These are phyloP conservation scores for Aspergillus hortae DNA, from an alignment of 2,329 filamentous ascomycete genomes.

Conservation along the genomic window DNA sequence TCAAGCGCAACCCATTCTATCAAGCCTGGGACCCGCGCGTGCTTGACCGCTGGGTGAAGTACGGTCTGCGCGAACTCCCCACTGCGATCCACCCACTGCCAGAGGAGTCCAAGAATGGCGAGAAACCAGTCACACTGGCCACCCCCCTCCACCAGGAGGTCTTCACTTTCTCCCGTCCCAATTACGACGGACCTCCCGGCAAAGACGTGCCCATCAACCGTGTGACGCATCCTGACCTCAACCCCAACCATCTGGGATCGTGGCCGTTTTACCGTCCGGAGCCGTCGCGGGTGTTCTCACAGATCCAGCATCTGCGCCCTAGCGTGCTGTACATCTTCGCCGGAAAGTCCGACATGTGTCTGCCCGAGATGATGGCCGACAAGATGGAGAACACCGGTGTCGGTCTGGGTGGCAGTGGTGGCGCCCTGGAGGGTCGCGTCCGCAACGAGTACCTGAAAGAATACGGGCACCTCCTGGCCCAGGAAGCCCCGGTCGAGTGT, in stretches of 20 bases:
- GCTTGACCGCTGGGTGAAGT: slow-evolving; percentile 66
- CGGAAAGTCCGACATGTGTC: slow-evolving; percentile 40
- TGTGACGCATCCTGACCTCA: slow-evolving; percentile 46
- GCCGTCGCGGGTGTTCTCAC: slow-evolving; percentile 33
- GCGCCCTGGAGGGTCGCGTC: slow-evolving; percentile 67
- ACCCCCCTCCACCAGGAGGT: slow-evolving; percentile 90
- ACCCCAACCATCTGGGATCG: slow-evolving; percentile 24
- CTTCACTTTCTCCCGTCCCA: slow-evolving; percentile 47
- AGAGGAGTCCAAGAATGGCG: slow-evolving; percentile 8
- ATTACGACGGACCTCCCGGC: slow-evolving; percentile 57
- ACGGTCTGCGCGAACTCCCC: slow-evolving; percentile 73
- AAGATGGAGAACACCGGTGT: slow-evolving; percentile 41
- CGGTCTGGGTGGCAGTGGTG: slow-evolving; percentile 40
- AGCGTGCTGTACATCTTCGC: slow-evolving; percentile 46
- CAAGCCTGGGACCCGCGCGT: slow-evolving; percentile 77
- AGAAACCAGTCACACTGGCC: slow-evolving; percentile 60
- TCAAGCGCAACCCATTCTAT: slow-evolving; percentile 72
- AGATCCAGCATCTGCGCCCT: slow-evolving; percentile 43
- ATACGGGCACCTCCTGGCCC: slow-evolving; percentile 75
- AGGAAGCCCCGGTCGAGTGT: slow-evolving; percentile 69
- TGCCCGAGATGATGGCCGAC: slow-evolving; percentile 35
- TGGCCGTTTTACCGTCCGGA: slow-evolving; percentile 46
- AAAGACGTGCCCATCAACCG: slow-evolving; percentile 35
- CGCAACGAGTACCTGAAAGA: slow-evolving; percentile 60
- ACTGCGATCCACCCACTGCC: slow-evolving; percentile 47